Base-by-base conservation (phyloP, 352 stramenopile species). In the Phytophthora pseudosyringae region DNA sequence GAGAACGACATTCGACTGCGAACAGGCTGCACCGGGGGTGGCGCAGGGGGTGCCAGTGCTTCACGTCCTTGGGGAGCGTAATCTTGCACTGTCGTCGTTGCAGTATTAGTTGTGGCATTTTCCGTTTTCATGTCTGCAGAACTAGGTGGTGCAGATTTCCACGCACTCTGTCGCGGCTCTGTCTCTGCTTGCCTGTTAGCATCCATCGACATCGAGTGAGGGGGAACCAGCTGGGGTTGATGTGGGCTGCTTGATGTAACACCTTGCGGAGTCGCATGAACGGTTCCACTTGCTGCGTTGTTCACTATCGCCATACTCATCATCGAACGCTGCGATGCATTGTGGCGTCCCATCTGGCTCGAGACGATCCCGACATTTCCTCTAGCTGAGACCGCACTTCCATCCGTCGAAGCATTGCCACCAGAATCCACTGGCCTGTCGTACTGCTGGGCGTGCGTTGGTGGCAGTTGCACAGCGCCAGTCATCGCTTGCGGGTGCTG, bases 1-100 rank as follows among this genome's bases (percentile, higher is more conserved):
- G 86, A 94, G 41, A 96, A 96, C 38, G 88, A 96, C 88, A 96
- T 96, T n/a, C 86, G 74, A 60, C 86, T 95, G 13, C 71, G 66
- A 50, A 79, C 64, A 52, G 71, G 53, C 28, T 73, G 61, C 16
- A 70, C 46, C 21, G 58, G 45, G 36, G 56, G 65, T 26, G 50
- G 53, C 13, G 48, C 55, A 52, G 69, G 65, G 3, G 46, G 54
- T 18, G 51, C 67, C 31, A 76, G 50, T 18, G 53, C 55, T 41
- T 59, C 49, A 40, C 67, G 63, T 1, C 48, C 62, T 58, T 67
- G 64, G 12, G 38, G 45, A 15, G 13, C 31, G 32, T 57, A 59
- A 18, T 50, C 35, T 47, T 58, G 41, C 8, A 29, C 15, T 44
- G 41, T 9, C 36, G 26, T 29, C 13, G 44, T 29, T 46, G 33